A percentile compares a stretch with the other conserved stretches of the same genome.
These are phyloP conservation scores for Chernovozyma sophiae-reginae DNA, from an alignment of 1,139 yeast genomes.

Conservation along the genomic window DNA sequence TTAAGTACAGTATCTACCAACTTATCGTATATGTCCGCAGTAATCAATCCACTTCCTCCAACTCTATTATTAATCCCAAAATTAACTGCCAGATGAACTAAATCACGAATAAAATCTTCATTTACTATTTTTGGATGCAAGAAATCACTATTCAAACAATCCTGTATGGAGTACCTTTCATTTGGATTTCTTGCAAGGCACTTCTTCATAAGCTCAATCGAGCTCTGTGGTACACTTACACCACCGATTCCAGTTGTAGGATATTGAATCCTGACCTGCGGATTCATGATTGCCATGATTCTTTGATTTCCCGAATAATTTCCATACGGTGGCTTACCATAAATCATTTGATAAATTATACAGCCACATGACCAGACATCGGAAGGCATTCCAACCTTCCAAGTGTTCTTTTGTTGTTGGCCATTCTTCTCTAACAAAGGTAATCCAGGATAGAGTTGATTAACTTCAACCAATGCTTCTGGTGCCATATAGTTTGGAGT, in stretches of 20 bases:
- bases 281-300: slow-evolving; percentile 81
- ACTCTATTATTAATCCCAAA: slow-evolving; percentile 50
- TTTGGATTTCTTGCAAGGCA: slow-evolving; percentile 74
- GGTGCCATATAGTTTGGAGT: slow-evolving; percentile 99
- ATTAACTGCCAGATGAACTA: slow-evolving; percentile 72
- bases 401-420: slow-evolving; percentile 40
- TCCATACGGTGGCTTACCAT: slow-evolving; percentile 91
- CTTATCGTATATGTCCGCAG: slow-evolving; percentile 39
- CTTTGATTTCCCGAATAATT: slow-evolving; percentile 74
- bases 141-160: slow-evolving; percentile 56
- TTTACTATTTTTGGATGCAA: slow-evolving; percentile 73
- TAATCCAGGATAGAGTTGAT: slow-evolving; percentile 27
- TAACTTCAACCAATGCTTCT: slow-evolving; percentile 75
- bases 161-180: slow-evolving; percentile 61
- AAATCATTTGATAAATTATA: slow-evolving; percentile 90
- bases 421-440: slow-evolving; percentile 15
- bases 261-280: slow-evolving; percentile 70
- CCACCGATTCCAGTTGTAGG: slow-evolving; percentile 63
- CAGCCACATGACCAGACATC: slow-evolving; percentile 99
- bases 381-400: slow-evolving; percentile 94
- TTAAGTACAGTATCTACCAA: slow-evolving; percentile 39
- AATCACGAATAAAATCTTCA: slow-evolving; percentile 59
- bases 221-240: slow-evolving; percentile 62
- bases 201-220: slow-evolving; percentile 65
- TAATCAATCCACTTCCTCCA: slow-evolving; percentile 30